These are phyloP conservation scores for Penicillium antarcticum DNA, from an alignment of 495 filamentous ascomycete species.

Conservation along the genomic window DNA sequence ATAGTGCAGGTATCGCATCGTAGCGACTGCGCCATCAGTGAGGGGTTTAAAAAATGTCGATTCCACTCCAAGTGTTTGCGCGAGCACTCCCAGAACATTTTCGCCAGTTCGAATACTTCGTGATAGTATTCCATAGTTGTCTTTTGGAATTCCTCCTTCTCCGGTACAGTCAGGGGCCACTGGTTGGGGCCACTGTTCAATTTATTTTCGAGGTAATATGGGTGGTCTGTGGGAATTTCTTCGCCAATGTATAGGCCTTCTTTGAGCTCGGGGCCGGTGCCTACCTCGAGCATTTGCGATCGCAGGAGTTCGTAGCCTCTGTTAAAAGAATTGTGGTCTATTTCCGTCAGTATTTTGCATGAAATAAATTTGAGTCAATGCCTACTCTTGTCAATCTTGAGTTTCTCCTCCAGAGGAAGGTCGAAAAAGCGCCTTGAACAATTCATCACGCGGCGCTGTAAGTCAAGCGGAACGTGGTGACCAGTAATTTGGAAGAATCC, in stretches of 20 bases:
- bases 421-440: constrained; percentile 48
- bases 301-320: constrained; percentile 51
- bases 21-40: constrained; percentile 35
- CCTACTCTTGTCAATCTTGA: constrained; percentile 41
- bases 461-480: constrained; percentile 38
- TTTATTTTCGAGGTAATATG: constrained; percentile 32
- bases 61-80: constrained; percentile 34
- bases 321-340: constrained; percentile 36
- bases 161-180: constrained; percentile 43
- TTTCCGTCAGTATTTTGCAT: not conserved
- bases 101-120: constrained; percentile 30
- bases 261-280: constrained; percentile 46
- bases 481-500: constrained; percentile 51
- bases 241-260: constrained; percentile 50
- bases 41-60: constrained; percentile 28
- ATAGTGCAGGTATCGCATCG: constrained; percentile 41
- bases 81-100: constrained; percentile 28
- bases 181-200: constrained; percentile 47
- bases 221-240: constrained; percentile 40
- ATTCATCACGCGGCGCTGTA: constrained; percentile 30
- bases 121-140: constrained; percentile 50
- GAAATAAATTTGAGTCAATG: not conserved
- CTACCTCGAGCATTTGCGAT: constrained; percentile 47
- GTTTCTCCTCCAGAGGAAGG: constrained; percentile 50
- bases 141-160: constrained; percentile 38